phyloP scores from a whole-genome alignment of 2,329 filamentous ascomycete genomes.

The Hypocrella siamensis region DNA sequence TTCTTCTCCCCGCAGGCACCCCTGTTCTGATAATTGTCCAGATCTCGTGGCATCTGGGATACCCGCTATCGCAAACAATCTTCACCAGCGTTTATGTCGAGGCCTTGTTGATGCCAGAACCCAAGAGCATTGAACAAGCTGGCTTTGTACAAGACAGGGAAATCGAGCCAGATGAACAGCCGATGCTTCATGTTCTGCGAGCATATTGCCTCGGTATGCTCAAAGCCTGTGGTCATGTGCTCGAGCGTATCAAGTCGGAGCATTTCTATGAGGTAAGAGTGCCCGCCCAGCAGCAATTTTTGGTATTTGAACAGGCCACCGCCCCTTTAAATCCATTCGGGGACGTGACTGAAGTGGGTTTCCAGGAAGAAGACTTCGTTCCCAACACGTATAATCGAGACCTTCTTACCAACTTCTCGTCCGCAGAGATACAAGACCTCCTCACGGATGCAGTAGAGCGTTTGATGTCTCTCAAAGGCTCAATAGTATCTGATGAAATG shows the following conservation, averaged over 20 bases:
- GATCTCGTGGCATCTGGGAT: slow-evolving; percentile 96
- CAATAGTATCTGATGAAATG: slow-evolving; percentile 22
- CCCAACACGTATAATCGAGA: slow-evolving; percentile 77
- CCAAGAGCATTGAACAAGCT: slow-evolving; percentile 47
- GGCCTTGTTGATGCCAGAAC: slow-evolving; percentile 57
- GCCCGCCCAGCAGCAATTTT: too few relatives aligned
- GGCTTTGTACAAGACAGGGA: slow-evolving; percentile 35
- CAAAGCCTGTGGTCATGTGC: slow-evolving; percentile 69
- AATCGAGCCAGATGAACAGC: slow-evolving; percentile 16
- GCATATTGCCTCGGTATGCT: slow-evolving; percentile 77
- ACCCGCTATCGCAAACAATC: slow-evolving; percentile 84
- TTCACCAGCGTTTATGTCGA: slow-evolving; percentile 90
- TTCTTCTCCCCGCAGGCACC: too few relatives aligned
- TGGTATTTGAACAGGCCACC: too few relatives aligned
- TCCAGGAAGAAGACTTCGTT: slow-evolving; percentile 87
- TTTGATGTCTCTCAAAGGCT: slow-evolving; percentile 24
- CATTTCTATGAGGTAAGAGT: slow-evolving; percentile 68
- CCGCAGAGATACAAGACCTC: slow-evolving; percentile 35
- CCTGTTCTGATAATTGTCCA: slow-evolving; percentile 21
- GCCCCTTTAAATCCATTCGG: too few relatives aligned
- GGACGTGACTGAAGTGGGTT: too few relatives aligned
- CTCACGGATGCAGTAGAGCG: slow-evolving; percentile 39
- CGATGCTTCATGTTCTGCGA: slow-evolving; percentile 51
- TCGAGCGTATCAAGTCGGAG: slow-evolving; percentile 62
- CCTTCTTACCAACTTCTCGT: slow-evolving; percentile 50